phyloP scores from a whole-genome alignment of 2,329 filamentous ascomycete genomes.

The Aspergillus thermomutatus region DNA sequence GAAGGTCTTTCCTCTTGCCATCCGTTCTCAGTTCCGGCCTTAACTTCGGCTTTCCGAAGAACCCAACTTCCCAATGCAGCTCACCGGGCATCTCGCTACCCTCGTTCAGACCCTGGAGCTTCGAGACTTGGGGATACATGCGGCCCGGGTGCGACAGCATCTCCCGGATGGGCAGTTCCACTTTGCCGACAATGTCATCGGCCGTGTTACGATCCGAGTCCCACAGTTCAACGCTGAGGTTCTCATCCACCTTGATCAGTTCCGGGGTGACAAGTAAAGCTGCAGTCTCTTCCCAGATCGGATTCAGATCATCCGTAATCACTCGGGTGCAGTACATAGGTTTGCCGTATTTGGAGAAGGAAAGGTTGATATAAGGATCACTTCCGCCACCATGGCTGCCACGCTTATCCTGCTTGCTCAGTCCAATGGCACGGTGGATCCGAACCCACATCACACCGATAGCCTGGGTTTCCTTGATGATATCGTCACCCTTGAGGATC shows the following conservation, averaged over 20 bases:
- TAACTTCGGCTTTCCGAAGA: slow-evolving; percentile 87
- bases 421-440: slow-evolving; percentile 79
- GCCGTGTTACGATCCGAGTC: slow-evolving; percentile 90
- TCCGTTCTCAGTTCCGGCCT: slow-evolving; percentile 79
- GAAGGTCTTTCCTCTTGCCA: slow-evolving; percentile 76
- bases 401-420: slow-evolving; percentile 86
- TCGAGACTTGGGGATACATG: slow-evolving; percentile 87
- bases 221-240: slow-evolving; percentile 91
- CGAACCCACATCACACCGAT: slow-evolving; percentile 88
- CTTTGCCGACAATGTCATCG: slow-evolving; percentile 92
- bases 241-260: slow-evolving; percentile 88
- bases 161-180: slow-evolving; percentile 90
- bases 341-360: slow-evolving; percentile 95
- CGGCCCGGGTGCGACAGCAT: slow-evolving; percentile 90
- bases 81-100: slow-evolving; percentile 89
- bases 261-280: slow-evolving; percentile 84
- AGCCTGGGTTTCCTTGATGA: slow-evolving; percentile 80
- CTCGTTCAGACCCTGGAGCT: slow-evolving; percentile 75
- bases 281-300: slow-evolving; percentile 84
- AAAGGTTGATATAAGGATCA: slow-evolving; percentile 91
- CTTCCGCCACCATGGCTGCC: slow-evolving; percentile 83
- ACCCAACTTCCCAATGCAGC: slow-evolving; percentile 94
- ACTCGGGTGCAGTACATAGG: slow-evolving; percentile 97
- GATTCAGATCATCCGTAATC: slow-evolving; percentile 91
- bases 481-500: slow-evolving; percentile 85